Percentiles rank a stretch among this genome's conserved stretches.
phyloP scores from a whole-genome alignment of 2,329 filamentous ascomycete species.

The Curvularia sp. region DNA sequence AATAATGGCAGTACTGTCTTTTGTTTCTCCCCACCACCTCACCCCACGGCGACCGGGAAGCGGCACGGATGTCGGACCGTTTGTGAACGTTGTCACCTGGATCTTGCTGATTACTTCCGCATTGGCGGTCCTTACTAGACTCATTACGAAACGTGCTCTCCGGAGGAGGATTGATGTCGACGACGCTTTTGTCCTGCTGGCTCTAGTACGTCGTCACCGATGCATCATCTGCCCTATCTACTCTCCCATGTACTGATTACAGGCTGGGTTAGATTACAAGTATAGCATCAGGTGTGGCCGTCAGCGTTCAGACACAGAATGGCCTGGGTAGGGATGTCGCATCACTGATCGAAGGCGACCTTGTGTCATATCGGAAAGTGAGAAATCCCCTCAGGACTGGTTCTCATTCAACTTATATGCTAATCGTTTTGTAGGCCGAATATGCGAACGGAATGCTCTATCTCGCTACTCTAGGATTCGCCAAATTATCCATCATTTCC shows the following conservation, averaged over 20 bases:
- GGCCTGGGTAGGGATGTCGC: constrained; percentile 40
- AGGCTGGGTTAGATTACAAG: constrained; percentile 32
- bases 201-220: constrained; percentile 35
- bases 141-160: constrained; percentile 47
- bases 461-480: constrained; percentile 44
- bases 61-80: constrained; percentile 41
- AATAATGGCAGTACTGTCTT: constrained; percentile 33
- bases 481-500: constrained; percentile 48
- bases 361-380: constrained; percentile 45
- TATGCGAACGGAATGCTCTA: constrained; percentile 48
- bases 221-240: not conserved
- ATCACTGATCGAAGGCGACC: constrained; percentile 27
- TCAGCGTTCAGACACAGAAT: constrained; percentile 41
- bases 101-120: constrained; percentile 45
- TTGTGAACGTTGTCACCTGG: constrained; percentile 48
- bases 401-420: not conserved
- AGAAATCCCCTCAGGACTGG: constrained; percentile 1
- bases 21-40: constrained; percentile 31
- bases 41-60: constrained; percentile 43
- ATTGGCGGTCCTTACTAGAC: constrained; percentile 43
- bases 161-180: constrained; percentile 43
- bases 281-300: constrained; percentile 44
- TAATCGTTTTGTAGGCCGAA: constrained; percentile 33
- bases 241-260: constrained; percentile 18
- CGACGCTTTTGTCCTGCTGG: constrained; percentile 46